phyloP scores from a whole-genome alignment of 257 asterid species.

The Fraxinus anomala region DNA sequence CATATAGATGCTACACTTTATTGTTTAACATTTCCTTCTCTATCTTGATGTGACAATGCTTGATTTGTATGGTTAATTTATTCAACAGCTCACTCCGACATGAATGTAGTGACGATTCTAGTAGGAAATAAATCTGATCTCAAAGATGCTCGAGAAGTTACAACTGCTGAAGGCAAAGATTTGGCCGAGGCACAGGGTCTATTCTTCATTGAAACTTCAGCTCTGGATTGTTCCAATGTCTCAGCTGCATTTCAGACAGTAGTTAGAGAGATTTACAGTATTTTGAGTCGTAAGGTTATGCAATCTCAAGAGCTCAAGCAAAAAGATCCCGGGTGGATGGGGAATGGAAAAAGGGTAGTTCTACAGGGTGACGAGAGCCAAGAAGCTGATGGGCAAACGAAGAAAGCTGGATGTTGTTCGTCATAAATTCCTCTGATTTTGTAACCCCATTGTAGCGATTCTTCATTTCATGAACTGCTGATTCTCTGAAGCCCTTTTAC shows the following conservation, averaged over 20 bases:
- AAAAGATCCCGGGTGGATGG: conserved; percentile 58
- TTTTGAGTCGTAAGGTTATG: conserved; percentile 85
- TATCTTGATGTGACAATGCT: neutral
- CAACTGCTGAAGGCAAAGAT: conserved; percentile 79
- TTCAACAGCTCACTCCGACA: conserved; percentile 85
- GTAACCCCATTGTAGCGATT: neutral
- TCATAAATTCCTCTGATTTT: conserved; percentile 9
- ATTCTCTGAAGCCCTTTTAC: conserved; percentile 21
- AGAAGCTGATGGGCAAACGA: conserved; percentile 40
- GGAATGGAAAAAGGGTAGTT: conserved; percentile 68
- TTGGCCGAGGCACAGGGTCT: conserved; percentile 83
- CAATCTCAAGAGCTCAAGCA: conserved; percentile 88
- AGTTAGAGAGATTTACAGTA: conserved; percentile 76
- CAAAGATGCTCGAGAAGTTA: conserved; percentile 86
- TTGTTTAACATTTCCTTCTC: neutral
- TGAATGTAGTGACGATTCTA: conserved; percentile 89
- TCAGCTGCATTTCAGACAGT: conserved; percentile 73
- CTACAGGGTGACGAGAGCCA: conserved; percentile 59
- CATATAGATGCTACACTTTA: neutral
- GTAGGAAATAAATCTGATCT: conserved; percentile 95
- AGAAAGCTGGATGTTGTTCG: conserved; percentile 62
- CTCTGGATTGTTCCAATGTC: conserved; percentile 91
- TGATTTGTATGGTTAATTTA: conserved; percentile 17
- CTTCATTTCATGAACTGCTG: neutral
- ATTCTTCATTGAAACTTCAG: conserved; percentile 93